Base-by-base conservation (phyloP, 768 basidiomycete species). In the Paxillus rubicundulus region DNA sequence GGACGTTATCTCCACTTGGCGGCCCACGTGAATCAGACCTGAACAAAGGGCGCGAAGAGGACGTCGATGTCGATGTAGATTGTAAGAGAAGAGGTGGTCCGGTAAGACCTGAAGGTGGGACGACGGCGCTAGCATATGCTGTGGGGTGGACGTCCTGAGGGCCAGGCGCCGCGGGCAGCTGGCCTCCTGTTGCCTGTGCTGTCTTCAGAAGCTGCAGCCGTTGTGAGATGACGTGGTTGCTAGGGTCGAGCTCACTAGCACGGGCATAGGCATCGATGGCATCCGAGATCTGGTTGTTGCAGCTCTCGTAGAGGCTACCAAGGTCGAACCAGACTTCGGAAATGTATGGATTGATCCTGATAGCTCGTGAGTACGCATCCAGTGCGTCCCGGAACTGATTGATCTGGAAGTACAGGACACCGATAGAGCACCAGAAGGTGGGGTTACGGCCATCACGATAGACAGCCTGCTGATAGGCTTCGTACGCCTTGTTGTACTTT, bases 391-490 rank as follows among this genome's bases (percentile, higher is more conserved):
- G 92, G 76, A 92, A 99, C 68, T 99, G 97, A 72, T 98, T 98
- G 77, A 99, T 98, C 68, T 99, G 95, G 80, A 97, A 99, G 70
- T 99, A 99, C 1, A 99, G 81, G 1, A 99, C 97, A 43, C 97
- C 97, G 63, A 99, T 99, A 20, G 93, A 96, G 69, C 96, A 98
- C 97, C 97, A 98, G 72, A 98, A 99, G 0, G 97, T 98, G 0
- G 97, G 97, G 68, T 98, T 99, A 53, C 94, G 91, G 18, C 96
- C 97, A 64, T 99, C 97, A 48, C 96, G 90, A 72, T 98, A 98
- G 16, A 99, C 94, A 17, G 97, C 96, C 70, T 99, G 97, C 63
- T 99, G 97, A 68, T 98, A 98, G 0, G 95, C 95, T 70, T 99
- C 96, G 73, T 99, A 98, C 16, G 97, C 97, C 69, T 98, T 98